Evolutionary conservation across 306 rosid genomes (phyloP).

Genomic region (Cercis canadensis): DNA sequence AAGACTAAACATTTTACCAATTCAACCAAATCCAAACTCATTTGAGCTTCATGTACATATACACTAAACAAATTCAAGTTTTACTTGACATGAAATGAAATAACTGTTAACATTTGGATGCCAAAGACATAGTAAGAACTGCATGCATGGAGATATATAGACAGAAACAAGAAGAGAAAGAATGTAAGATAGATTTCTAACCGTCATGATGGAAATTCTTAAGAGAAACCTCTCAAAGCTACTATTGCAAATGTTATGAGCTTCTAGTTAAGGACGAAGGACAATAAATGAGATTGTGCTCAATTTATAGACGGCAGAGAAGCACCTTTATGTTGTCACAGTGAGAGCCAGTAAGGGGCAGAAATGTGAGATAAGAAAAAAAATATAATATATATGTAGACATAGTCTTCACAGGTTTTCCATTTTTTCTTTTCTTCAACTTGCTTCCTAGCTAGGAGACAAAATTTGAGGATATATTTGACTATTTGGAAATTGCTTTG

Average conservation of each 20-base stretch:
- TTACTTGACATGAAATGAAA: too few relatives aligned
- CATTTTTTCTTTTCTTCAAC: constrained; percentile 31
- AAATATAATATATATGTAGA: constrained; percentile 18
- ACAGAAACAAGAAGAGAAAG: not conserved
- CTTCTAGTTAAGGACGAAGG: constrained; percentile 24
- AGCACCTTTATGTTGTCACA: not conserved
- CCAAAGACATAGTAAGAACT: not conserved
- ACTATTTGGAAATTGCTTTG: constrained; percentile 40
- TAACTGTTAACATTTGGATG: too few relatives aligned
- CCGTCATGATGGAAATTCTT: constrained; percentile 42
- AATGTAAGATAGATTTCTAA: constrained; percentile 27
- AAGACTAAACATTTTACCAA: too few relatives aligned
- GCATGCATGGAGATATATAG: not conserved
- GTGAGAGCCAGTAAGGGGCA: not conserved
- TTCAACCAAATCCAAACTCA: too few relatives aligned
- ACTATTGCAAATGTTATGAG: constrained; percentile 28
- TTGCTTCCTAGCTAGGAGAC: constrained; percentile 41
- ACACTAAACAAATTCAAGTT: too few relatives aligned
- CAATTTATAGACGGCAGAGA: constrained; percentile 34
- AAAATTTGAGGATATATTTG: constrained; percentile 13
- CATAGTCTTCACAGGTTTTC: constrained; percentile 36
- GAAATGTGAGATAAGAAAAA: constrained; percentile 31
- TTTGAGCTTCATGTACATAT: too few relatives aligned
- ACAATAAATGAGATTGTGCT: constrained; percentile 13
- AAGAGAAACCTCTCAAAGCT: not conserved